Conservation (phyloP, 768 basidiomycete species). For the Boletus tomentosulus region DNA sequence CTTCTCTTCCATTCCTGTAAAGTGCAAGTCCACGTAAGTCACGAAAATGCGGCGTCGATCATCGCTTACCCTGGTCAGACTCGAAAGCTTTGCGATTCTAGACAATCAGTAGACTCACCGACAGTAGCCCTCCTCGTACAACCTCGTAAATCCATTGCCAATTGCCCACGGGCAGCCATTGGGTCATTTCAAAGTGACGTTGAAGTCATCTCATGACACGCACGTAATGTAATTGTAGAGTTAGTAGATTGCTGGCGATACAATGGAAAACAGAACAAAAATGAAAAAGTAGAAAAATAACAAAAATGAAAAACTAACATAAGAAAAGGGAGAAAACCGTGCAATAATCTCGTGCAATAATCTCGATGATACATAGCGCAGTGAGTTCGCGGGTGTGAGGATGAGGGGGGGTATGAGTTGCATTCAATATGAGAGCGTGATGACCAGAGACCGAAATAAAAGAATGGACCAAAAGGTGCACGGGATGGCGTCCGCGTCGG, state of each 20-base stretch:
- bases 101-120: neutral
- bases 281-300: neutral
- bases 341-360: conserved; percentile 27
- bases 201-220: neutral
- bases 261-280: conserved; percentile 4
- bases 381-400: conserved; percentile 19
- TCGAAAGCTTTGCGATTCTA: neutral
- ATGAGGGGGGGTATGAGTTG: conserved; percentile 21
- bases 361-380: conserved; percentile 29
- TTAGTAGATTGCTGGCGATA: conserved; percentile 14
- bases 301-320: neutral
- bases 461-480: neutral
- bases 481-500: conserved; percentile 1
- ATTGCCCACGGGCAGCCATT: too few species aligned
- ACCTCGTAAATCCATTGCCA: neutral
- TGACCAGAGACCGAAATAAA: conserved; percentile 3
- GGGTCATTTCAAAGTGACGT: neutral
- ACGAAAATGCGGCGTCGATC: neutral
- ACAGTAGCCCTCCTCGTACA: neutral
- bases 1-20: neutral
- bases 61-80: neutral
- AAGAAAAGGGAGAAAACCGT: conserved; percentile 7
- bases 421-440: conserved; percentile 4
- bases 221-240: neutral
- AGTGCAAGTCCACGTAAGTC: neutral